These are phyloP conservation scores for Hyaloscypha finlandica DNA, from an alignment of 495 filamentous ascomycete species.

Conservation along the genomic window DNA sequence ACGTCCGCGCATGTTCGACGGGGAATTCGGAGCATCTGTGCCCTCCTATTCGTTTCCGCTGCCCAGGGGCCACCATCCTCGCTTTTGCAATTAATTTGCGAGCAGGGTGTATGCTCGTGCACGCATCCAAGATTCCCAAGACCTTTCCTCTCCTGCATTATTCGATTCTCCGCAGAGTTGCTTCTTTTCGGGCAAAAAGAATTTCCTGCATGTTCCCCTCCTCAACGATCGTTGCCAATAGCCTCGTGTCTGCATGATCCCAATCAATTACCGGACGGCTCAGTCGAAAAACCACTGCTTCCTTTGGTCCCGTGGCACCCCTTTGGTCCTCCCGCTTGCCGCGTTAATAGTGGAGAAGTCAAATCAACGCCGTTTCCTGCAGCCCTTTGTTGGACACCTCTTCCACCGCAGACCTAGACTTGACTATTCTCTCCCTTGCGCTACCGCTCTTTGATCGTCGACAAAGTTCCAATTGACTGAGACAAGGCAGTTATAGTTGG, in stretches of 20 bases:
- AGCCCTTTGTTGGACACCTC: background rate
- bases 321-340: background rate
- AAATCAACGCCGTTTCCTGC: background rate
- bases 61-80: background rate
- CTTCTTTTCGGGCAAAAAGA: conserved; percentile 12
- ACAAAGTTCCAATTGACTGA: background rate
- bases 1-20: background rate
- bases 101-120: background rate
- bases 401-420: background rate
- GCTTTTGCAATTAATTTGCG: conserved; percentile 1
- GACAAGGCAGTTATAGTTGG: background rate
- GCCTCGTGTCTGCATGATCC: conserved; percentile 8
- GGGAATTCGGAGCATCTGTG: background rate
- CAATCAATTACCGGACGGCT: background rate
- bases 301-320: background rate
- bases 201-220: conserved; percentile 12
- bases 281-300: background rate
- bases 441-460: background rate
- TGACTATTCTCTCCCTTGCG: background rate
- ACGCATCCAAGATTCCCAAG: background rate
- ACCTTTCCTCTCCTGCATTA: background rate
- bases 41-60: background rate
- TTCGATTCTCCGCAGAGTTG: conserved; percentile 4
- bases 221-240: background rate
- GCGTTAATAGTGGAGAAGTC: background rate